Evolutionary conservation across 306 rosid genomes (phyloP).

Genomic region (Begonia fuchsioides): DNA sequence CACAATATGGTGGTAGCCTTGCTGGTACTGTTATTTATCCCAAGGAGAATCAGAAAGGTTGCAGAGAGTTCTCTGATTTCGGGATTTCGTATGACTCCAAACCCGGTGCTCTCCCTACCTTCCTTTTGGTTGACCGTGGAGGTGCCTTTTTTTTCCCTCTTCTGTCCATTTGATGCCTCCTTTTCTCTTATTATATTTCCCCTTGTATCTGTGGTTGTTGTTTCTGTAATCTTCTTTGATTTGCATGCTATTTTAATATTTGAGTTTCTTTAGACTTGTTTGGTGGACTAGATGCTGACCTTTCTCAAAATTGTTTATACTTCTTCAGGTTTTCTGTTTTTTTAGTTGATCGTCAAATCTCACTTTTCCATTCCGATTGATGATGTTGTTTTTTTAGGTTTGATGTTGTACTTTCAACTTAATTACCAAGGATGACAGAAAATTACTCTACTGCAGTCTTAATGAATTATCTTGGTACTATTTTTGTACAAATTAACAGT

Average conservation of each 20-base stretch:
- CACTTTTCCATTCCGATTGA: not conserved
- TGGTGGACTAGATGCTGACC: no score
- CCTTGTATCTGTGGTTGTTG: not conserved
- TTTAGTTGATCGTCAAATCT: no score
- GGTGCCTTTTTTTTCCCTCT: constrained; percentile 13
- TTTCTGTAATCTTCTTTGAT: not conserved
- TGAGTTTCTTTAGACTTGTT: no score
- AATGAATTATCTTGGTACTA: not conserved
- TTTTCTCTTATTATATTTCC: not conserved
- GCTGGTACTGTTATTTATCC: constrained; percentile 44
- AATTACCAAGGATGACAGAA: not conserved
- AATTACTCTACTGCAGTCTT: constrained; percentile 6
- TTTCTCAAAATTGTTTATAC: no score
- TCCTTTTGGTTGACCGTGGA: constrained; percentile 54
- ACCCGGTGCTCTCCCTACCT: constrained; percentile 44
- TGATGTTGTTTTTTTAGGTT: constrained; percentile 9
- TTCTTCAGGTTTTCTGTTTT: no score
- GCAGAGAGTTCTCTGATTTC: constrained; percentile 59
- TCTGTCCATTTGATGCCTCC: not conserved
- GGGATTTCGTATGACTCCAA: constrained; percentile 44
- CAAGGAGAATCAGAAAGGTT: constrained; percentile 65
- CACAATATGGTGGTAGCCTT: constrained; percentile 55
- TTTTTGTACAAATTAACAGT: no score
- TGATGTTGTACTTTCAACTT: not conserved
- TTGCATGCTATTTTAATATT: not conserved